phyloP scores from a whole-genome alignment of 371 early-diverging fungal genomes.

The Apophysomyces elegans region DNA sequence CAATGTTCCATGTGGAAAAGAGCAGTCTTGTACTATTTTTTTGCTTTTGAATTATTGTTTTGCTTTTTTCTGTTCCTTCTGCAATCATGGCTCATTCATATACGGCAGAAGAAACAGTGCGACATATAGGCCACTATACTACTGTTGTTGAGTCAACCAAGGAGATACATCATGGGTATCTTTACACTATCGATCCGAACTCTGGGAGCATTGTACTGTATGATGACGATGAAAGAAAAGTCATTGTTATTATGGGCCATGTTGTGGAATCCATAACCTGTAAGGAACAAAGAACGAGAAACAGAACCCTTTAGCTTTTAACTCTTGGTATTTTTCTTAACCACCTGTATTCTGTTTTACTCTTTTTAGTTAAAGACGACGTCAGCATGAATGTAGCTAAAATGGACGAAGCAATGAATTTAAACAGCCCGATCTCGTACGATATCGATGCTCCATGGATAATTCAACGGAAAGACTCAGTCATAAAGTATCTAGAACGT shows the following conservation, averaged over 20 bases:
- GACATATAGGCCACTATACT: not conserved
- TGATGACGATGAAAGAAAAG: slow-evolving; percentile 14
- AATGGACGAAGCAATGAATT: slow-evolving; percentile 13
- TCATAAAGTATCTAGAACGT: slow-evolving; percentile 23
- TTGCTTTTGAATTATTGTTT: not conserved
- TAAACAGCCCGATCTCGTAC: not conserved
- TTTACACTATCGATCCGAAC: slow-evolving; percentile 43
- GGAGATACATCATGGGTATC: slow-evolving; percentile 23
- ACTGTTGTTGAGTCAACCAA: not conserved
- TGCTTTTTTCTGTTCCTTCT: not conserved
- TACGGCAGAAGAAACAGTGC: not conserved
- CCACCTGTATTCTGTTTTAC: not conserved
- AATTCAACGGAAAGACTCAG: slow-evolving; percentile 12
- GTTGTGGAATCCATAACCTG: slow-evolving; percentile 17
- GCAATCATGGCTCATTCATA: not conserved
- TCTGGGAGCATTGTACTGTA: slow-evolving; percentile 28
- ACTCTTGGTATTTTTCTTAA: too few relatives aligned
- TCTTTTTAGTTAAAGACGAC: slow-evolving; percentile 11
- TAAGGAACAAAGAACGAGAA: slow-evolving; percentile 15
- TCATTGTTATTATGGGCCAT: slow-evolving; percentile 31
- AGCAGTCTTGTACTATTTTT: not conserved
- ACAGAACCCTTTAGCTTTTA: not conserved
- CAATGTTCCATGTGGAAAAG: too few relatives aligned
- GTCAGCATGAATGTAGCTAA: not conserved
- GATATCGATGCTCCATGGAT: slow-evolving; percentile 14